Evolutionary conservation across 257 asterid genomes (phyloP).

Genomic region (Ligustrum vulgare): DNA sequence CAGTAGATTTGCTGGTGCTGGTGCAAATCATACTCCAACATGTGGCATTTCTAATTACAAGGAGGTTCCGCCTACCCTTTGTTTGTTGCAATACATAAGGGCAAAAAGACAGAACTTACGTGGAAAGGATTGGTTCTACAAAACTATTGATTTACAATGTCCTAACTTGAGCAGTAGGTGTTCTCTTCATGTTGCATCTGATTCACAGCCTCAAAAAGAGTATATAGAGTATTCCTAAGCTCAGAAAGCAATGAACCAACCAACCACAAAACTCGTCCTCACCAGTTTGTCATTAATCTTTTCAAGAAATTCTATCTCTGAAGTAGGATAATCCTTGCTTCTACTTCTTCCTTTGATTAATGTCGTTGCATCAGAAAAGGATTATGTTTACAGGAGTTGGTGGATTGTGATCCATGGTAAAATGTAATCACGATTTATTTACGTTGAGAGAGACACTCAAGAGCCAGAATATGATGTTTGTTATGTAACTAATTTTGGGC

Average conservation of each 20-base stretch:
- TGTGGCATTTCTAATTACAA: slow-evolving; percentile 65
- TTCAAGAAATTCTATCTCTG: slow-evolving; percentile 53
- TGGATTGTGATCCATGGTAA: too few relatives aligned
- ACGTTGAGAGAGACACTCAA: too few relatives aligned
- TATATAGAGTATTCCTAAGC: slow-evolving; percentile 55
- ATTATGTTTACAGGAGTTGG: too few relatives aligned
- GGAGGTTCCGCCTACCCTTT: slow-evolving; percentile 37
- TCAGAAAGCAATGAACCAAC: slow-evolving; percentile 70
- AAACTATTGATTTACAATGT: slow-evolving; percentile 49
- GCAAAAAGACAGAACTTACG: slow-evolving; percentile 53
- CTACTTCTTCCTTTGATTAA: slow-evolving; percentile 56
- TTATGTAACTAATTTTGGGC: too few relatives aligned
- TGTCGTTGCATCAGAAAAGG: slow-evolving; percentile 52
- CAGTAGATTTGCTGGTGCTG: slow-evolving; percentile 57
- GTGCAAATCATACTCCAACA: slow-evolving; percentile 77
- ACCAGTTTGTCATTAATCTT: slow-evolving; percentile 62
- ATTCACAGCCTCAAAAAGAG: slow-evolving; percentile 60
- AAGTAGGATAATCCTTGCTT: slow-evolving; percentile 44
- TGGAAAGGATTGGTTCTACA: slow-evolving; percentile 53
- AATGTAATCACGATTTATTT: too few relatives aligned
- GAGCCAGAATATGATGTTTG: too few relatives aligned
- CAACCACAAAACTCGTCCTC: slow-evolving; percentile 56
- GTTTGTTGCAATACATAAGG: slow-evolving; percentile 43
- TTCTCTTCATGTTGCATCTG: slow-evolving; percentile 46
- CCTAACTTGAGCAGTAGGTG: slow-evolving; percentile 27